Conservation (phyloP, 2,329 filamentous ascomycete species). For the Meredithiella fracta region DNA sequence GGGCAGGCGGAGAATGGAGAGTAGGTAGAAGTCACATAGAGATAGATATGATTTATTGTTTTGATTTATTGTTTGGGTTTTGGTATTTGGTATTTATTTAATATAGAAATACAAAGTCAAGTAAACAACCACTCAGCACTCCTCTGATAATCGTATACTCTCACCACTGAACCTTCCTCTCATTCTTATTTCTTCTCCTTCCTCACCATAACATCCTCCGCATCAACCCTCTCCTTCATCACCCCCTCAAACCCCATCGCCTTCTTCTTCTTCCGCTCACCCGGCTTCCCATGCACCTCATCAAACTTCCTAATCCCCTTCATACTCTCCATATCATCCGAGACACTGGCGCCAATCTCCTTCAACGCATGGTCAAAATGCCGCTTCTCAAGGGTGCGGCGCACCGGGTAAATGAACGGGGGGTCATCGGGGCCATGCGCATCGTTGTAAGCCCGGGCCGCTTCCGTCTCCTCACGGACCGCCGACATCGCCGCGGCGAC, state of each 20-base stretch:
- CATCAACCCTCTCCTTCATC: conserved; percentile 23
- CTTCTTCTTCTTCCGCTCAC: conserved; percentile 45
- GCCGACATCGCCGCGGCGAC: conserved; percentile 66
- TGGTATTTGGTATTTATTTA: neutral
- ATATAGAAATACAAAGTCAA: too few relatives aligned
- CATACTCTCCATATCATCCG: conserved; percentile 79
- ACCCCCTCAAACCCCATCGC: conserved; percentile 43
- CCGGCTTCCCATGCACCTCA: conserved; percentile 52
- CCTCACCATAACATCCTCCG: conserved; percentile 31
- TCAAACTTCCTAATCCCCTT: conserved; percentile 87
- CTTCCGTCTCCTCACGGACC: conserved; percentile 52
- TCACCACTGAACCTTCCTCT: neutral
- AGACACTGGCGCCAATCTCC: conserved; percentile 85
- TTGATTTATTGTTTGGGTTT: neutral
- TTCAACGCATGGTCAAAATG: conserved; percentile 78
- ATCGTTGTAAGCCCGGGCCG: conserved; percentile 22
- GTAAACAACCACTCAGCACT: too few relatives aligned
- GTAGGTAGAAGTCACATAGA: conserved; percentile 15
- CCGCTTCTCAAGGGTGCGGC: conserved; percentile 33
- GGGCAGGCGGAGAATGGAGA: conserved; percentile 46
- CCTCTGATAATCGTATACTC: too few relatives aligned
- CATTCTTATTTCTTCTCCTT: conserved; percentile 1
- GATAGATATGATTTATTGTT: neutral
- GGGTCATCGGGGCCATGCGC: conserved; percentile 14
- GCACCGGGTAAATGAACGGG: conserved; percentile 12